These are phyloP conservation scores for Pseudopyricularia cyperi DNA, from an alignment of 2,329 filamentous ascomycete genomes.

Conservation along the genomic window DNA sequence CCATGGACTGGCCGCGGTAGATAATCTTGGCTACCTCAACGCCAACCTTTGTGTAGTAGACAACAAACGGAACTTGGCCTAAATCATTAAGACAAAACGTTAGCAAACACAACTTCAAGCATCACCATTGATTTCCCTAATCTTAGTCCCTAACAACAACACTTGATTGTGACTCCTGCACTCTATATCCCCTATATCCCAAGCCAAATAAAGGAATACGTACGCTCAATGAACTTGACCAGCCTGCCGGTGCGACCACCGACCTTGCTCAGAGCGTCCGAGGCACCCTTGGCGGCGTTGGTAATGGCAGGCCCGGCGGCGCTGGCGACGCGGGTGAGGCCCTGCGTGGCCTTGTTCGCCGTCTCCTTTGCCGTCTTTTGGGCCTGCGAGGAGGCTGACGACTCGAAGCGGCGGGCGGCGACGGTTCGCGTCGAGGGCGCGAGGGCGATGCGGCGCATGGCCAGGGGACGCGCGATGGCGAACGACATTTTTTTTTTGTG, in stretches of 20 bases:
- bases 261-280: slow-evolving; percentile 57
- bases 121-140: neutral
- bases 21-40: slow-evolving; percentile 81
- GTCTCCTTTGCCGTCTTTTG: slow-evolving; percentile 29
- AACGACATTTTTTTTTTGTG: neutral
- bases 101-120: neutral
- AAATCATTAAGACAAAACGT: slow-evolving; percentile 6
- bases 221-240: slow-evolving; percentile 77
- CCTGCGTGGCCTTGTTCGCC: slow-evolving; percentile 60
- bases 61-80: slow-evolving; percentile 74
- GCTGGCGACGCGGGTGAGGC: slow-evolving; percentile 68
- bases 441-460: slow-evolving; percentile 24
- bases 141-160: too few species aligned
- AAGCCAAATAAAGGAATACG: slow-evolving; percentile 22
- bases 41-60: slow-evolving; percentile 87
- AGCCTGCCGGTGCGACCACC: slow-evolving; percentile 74
- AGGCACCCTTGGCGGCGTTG: slow-evolving; percentile 55
- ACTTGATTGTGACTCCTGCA: too few species aligned
- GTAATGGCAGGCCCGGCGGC: slow-evolving; percentile 67
- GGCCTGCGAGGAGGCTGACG: slow-evolving; percentile 34
- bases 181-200: neutral
- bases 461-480: slow-evolving; percentile 23
- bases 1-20: slow-evolving; percentile 80
- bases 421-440: slow-evolving; percentile 12
- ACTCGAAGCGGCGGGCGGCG: slow-evolving; percentile 46